A percentile compares a stretch with the other conserved stretches of the same genome.
Conservation (phyloP, 2,329 filamentous ascomycete species). For the Shiraia bambusicola region DNA sequence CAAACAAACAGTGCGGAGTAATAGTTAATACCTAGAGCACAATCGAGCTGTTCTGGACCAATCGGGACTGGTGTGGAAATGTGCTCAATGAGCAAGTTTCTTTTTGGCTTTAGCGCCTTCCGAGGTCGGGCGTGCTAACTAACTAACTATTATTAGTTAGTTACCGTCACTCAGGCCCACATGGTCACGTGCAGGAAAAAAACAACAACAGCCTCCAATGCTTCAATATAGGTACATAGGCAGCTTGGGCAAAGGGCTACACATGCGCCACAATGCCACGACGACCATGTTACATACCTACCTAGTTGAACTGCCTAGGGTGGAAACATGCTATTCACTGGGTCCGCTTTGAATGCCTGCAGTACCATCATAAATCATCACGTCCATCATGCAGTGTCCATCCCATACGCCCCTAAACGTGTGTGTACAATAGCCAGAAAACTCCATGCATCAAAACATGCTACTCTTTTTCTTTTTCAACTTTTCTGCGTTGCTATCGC, state of each 20-base stretch:
- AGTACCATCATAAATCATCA: not conserved
- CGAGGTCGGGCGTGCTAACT: too few relatives aligned
- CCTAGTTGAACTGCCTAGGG: too few relatives aligned
- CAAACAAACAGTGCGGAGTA: slow-evolving; percentile 8
- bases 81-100: slow-evolving; percentile 34
- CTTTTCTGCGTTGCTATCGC: slow-evolving; percentile 34
- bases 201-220: too few relatives aligned
- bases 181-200: not conserved
- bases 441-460: slow-evolving; percentile 42
- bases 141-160: too few relatives aligned
- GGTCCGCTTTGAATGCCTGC: not conserved
- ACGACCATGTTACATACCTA: too few relatives aligned
- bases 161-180: not conserved
- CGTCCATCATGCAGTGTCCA: slow-evolving; percentile 12
- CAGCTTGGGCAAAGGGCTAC: too few relatives aligned
- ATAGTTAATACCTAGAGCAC: too few relatives aligned
- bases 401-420: slow-evolving; percentile 10
- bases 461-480: slow-evolving; percentile 49
- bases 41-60: slow-evolving; percentile 3
- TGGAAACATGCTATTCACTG: too few relatives aligned
- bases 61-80: too few relatives aligned
- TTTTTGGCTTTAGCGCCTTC: slow-evolving; percentile 21
- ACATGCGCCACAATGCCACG: too few relatives aligned
- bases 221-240: too few relatives aligned
- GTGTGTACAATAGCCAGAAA: slow-evolving; percentile 3